Conservation (phyloP, 2,329 filamentous ascomycete genomes). For the Trichoderma endophyticum region DNA sequence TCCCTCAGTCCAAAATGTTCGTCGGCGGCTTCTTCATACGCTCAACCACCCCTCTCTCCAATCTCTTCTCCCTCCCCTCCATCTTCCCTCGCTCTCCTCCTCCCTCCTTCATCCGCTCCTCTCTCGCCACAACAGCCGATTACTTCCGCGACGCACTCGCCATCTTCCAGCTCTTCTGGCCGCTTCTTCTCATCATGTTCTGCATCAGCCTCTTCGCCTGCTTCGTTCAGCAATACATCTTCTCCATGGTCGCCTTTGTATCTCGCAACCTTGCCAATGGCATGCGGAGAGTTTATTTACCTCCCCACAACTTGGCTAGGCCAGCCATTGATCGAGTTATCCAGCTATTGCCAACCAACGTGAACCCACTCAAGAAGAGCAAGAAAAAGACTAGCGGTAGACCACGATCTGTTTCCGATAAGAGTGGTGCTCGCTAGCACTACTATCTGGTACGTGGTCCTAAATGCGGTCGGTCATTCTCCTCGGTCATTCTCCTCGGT, state of each 20-base stretch:
- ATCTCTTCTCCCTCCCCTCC: background rate
- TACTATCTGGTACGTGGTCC: background rate
- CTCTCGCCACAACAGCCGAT: background rate
- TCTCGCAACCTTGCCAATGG: background rate
- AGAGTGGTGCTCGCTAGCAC: background rate
- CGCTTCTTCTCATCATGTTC: background rate
- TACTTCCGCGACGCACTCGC: background rate
- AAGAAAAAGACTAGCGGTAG: background rate
- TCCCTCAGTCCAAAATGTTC: background rate
- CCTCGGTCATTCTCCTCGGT: no score
- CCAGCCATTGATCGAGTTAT: background rate
- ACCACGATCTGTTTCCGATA: background rate
- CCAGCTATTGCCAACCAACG: background rate
- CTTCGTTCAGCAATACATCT: background rate
- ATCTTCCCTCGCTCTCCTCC: background rate
- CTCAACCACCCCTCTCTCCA: background rate
- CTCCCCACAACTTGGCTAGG: background rate
- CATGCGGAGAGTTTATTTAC: background rate
- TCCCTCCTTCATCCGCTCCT: background rate
- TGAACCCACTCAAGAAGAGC: background rate
- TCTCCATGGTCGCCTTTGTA: background rate
- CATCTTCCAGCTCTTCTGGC: background rate
- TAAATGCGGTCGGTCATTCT: no score
- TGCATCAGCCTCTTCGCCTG: background rate
- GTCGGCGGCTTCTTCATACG: background rate